A percentile compares a stretch with the other conserved stretches of the same genome.
These are phyloP conservation scores for Akebia trifoliata DNA, from an alignment of 164 flowering plant genomes.

Conservation along the genomic window DNA sequence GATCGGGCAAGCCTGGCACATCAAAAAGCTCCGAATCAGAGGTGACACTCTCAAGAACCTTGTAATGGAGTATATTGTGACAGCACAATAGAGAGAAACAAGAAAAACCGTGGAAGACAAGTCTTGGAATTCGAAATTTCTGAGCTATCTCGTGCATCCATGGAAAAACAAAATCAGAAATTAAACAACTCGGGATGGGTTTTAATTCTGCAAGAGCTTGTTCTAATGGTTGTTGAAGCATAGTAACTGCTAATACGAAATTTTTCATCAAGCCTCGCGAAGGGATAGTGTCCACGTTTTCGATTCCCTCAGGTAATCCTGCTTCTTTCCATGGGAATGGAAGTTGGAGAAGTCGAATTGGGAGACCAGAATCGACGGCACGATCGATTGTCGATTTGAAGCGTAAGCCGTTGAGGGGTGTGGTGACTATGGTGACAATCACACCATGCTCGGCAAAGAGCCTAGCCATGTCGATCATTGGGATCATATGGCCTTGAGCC, in stretches of 20 bases:
- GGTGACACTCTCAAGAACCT: constrained; percentile 25
- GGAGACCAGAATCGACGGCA: constrained; percentile 16
- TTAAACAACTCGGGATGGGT: constrained; percentile 37
- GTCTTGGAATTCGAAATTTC: constrained; percentile 33
- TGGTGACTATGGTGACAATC: constrained; percentile 39
- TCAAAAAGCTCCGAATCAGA: constrained; percentile 26
- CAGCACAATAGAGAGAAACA: constrained; percentile 28
- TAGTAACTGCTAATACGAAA: constrained; percentile 24
- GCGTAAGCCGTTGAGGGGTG: constrained; percentile 34
- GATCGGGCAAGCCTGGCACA: constrained; percentile 34
- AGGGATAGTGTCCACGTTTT: constrained; percentile 35
- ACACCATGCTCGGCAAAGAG: constrained; percentile 31
- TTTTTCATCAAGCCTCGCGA: constrained; percentile 11
- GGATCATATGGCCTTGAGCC: constrained; percentile 28
- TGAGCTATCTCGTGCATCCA: constrained; percentile 31
- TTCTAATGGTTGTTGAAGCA: constrained; percentile 34
- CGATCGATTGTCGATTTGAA: constrained; percentile 13
- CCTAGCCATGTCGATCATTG: constrained; percentile 52
- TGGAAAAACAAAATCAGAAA: constrained; percentile 30
- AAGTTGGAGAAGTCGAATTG: constrained; percentile 18
- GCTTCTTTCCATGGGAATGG: constrained; percentile 26
- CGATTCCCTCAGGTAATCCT: constrained; percentile 51
- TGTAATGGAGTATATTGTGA: constrained; percentile 1
- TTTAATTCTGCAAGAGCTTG: constrained; percentile 7
- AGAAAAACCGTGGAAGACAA: constrained; percentile 26